phyloP scores from a whole-genome alignment of 345 rosid species.

The Anastatica hierochuntica region DNA sequence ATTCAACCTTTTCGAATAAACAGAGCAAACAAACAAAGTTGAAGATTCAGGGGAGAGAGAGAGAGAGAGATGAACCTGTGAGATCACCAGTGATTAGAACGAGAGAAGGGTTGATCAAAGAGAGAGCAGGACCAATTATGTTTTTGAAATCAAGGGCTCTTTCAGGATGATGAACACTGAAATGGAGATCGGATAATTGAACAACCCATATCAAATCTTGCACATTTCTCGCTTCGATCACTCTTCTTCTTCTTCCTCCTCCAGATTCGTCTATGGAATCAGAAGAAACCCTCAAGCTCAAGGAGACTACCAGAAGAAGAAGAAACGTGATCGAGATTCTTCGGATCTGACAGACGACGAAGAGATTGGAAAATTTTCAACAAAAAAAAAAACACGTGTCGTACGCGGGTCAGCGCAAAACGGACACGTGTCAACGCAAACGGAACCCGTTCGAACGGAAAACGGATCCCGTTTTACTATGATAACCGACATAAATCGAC shows the following conservation, averaged over 20 bases:
- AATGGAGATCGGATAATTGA: conserved; percentile 97
- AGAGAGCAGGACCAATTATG: conserved; percentile 53
- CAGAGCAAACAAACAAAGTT: too few species aligned
- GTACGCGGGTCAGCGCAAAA: too few species aligned
- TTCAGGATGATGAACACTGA: conserved; percentile 83
- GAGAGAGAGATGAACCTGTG: conserved; percentile 49
- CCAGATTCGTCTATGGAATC: conserved; percentile 12
- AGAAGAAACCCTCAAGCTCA: conserved; percentile 4
- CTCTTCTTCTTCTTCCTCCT: conserved; percentile 34
- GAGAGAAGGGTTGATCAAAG: conserved; percentile 73
- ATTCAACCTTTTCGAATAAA: neutral
- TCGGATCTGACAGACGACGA: too few species aligned
- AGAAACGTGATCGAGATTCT: conserved; percentile 1
- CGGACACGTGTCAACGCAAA: too few species aligned
- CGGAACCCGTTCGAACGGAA: too few species aligned
- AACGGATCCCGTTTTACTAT: too few species aligned
- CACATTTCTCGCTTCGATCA: conserved; percentile 45
- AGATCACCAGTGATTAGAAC: conserved; percentile 93
- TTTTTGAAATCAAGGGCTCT: conserved; percentile 64
- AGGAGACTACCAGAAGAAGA: conserved; percentile 12
- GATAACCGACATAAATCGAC: too few species aligned
- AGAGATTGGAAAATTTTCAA: too few species aligned
- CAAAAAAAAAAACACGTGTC: too few species aligned
- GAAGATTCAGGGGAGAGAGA: too few species aligned
- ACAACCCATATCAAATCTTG: conserved; percentile 82